Evolutionary conservation across 768 basidiomycete genomes (phyloP).

Genomic region (Calvatia gigantea): DNA sequence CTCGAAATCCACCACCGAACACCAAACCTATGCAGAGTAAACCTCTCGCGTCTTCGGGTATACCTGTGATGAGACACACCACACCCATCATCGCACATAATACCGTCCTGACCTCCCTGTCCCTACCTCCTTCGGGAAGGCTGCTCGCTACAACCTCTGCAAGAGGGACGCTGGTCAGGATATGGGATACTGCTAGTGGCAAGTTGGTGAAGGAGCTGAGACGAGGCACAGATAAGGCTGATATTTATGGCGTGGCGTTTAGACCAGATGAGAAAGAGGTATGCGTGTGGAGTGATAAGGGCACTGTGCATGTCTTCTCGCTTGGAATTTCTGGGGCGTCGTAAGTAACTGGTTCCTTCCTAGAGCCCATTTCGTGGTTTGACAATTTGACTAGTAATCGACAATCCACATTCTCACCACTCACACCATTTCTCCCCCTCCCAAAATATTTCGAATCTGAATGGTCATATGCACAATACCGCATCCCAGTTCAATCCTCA

Average conservation of each 20-base stretch:
- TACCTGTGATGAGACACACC: constrained; percentile 44
- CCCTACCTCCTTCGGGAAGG: constrained; percentile 73
- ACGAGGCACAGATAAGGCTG: constrained; percentile 85
- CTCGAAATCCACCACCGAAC: constrained; percentile 49
- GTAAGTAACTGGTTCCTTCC: constrained; percentile 39
- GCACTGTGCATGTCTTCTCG: constrained; percentile 88
- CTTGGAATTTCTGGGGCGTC: constrained; percentile 61
- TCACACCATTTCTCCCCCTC: constrained; percentile 76
- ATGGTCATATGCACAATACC: constrained; percentile 93
- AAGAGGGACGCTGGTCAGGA: constrained; percentile 79
- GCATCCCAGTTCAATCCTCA: constrained; percentile 80
- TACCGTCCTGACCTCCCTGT: constrained; percentile 72
- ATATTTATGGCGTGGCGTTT: constrained; percentile 89
- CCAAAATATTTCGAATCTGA: constrained; percentile 94
- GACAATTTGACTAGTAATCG: constrained; percentile 55
- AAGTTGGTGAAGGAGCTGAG: constrained; percentile 77
- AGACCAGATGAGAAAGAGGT: constrained; percentile 82
- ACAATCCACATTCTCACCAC: constrained; percentile 76
- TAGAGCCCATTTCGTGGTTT: constrained; percentile 7
- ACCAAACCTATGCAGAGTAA: constrained; percentile 23
- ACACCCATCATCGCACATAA: constrained; percentile 84
- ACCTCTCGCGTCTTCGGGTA: constrained; percentile 34
- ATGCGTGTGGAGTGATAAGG: constrained; percentile 94
- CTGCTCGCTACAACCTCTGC: constrained; percentile 82
- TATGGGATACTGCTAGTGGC: constrained; percentile 78